phyloP scores from a whole-genome alignment of 2,329 filamentous ascomycete species.

The Paecilomyces sp. region DNA sequence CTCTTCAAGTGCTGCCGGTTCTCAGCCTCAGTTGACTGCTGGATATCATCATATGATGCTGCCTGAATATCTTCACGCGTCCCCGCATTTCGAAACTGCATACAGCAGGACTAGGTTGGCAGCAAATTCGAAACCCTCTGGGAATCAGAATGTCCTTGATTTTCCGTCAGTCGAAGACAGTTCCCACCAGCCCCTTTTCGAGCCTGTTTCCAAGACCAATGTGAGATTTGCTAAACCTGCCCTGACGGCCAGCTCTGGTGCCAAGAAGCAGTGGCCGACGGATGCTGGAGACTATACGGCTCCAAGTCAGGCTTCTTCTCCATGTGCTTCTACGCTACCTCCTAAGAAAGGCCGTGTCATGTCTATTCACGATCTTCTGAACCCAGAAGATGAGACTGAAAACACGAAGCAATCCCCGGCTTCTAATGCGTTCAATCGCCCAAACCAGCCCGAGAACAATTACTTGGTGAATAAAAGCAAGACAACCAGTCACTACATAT shows the following conservation, averaged over 20 bases:
- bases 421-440: neutral
- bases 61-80: neutral
- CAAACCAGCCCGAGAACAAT: neutral
- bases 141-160: neutral
- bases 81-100: neutral
- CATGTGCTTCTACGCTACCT: neutral
- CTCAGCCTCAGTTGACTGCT: neutral
- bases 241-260: neutral
- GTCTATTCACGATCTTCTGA: neutral
- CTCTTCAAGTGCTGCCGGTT: neutral
- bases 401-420: neutral
- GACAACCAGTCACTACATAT: too few species aligned
- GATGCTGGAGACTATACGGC: neutral
- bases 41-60: neutral
- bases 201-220: neutral
- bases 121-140: neutral
- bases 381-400: neutral
- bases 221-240: neutral
- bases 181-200: neutral
- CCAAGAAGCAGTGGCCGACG: neutral
- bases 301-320: neutral
- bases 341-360: neutral
- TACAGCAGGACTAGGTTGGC: neutral
- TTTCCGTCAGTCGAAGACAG: neutral
- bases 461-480: too few species aligned